Evolutionary conservation across 140 eudicot genomes (phyloP), one percentile per base, ranked within the genome.

Genomic region (Anethum foeniculum): DNA sequence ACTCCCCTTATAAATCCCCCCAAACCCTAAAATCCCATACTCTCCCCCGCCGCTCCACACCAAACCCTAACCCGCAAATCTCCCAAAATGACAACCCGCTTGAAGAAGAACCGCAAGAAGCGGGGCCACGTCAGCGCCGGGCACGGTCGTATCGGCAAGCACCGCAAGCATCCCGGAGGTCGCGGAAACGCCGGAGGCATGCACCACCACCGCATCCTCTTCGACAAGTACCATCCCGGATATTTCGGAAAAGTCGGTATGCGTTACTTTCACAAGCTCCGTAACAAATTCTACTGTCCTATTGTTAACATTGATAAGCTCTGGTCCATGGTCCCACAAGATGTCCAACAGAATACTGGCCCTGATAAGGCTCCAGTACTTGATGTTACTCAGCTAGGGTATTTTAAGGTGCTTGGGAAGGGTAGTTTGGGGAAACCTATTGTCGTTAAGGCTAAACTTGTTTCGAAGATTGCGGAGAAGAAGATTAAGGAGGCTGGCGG

Each of bases 401-500:
- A 88, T 67, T 88, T 88, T 30, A 88, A 88, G 84, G 91, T 88
- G 0, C 52, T 88, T 27, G 92, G 92, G 0, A 88, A 88, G 73
- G 92, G 92, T 0, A n/a, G 49, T 30, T 46, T 86, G 81, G 38
- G 36, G 5, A 80, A 82, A 68, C 86, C 92, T 0, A 83, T 88
- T 13, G 90, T 88, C 8, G 90, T 86, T 15, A 88, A 88, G 84
- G 87, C 90, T 0, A 88, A 88, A 81, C 87, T 88, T 5, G 77
- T 88, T 2, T 88, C 92, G 34, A 88, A 86, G 88, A 84, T 9
- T 46, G 92, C 92, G 1, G 92, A 88, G 85, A 86, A 76, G 86
- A 88, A 88, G 86, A 88, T 88, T 52, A 86, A 88, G 88, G 92
- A 86, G 56, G 90, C 88, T 56, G 92, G 92, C 5, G 92, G 92